These are phyloP conservation scores for Astragalus membranaceus DNA, from an alignment of 306 rosid genomes.

Conservation along the genomic window DNA sequence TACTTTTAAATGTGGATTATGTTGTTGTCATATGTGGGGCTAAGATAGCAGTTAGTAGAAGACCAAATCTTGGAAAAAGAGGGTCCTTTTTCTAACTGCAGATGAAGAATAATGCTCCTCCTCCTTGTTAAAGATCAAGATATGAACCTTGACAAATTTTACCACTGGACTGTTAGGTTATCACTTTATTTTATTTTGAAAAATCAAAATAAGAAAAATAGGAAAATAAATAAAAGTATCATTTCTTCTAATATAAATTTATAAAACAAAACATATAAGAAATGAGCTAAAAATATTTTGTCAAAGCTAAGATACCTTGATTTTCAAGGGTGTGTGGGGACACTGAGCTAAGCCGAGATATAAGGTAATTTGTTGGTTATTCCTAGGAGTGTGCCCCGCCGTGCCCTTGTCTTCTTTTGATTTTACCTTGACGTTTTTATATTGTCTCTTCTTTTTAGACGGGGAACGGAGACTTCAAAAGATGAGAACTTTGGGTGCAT, in stretches of 20 bases:
- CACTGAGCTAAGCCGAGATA: slow-evolving; percentile 39
- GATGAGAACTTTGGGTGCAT: slow-evolving; percentile 26
- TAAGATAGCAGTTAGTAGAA: not conserved
- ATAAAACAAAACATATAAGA: not conserved
- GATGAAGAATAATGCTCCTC: slow-evolving; percentile 19
- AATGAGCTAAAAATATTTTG: not conserved
- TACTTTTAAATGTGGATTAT: not conserved
- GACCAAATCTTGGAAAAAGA: slow-evolving; percentile 26
- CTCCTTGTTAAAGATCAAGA: slow-evolving; percentile 17
- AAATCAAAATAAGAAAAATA: no score
- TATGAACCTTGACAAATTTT: slow-evolving; percentile 33
- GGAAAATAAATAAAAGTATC: no score
- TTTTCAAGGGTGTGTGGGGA: slow-evolving; percentile 51
- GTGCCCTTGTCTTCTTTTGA: slow-evolving; percentile 18
- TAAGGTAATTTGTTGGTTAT: slow-evolving; percentile 31
- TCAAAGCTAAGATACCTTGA: not conserved
- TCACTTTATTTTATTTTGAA: no score
- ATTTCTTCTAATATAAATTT: no score
- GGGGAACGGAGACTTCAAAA: slow-evolving; percentile 21
- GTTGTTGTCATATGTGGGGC: slow-evolving; percentile 25
- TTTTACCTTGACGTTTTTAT: slow-evolving; percentile 16
- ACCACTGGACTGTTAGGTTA: not conserved
- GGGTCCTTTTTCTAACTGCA: slow-evolving; percentile 4
- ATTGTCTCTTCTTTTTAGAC: slow-evolving; percentile 42
- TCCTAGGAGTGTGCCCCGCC: slow-evolving; percentile 10